Evolutionary conservation across 2,329 filamentous ascomycete species (phyloP), one percentile per base, ranked within the genome.

Genomic region (Phaeosphaeria sp.): DNA sequence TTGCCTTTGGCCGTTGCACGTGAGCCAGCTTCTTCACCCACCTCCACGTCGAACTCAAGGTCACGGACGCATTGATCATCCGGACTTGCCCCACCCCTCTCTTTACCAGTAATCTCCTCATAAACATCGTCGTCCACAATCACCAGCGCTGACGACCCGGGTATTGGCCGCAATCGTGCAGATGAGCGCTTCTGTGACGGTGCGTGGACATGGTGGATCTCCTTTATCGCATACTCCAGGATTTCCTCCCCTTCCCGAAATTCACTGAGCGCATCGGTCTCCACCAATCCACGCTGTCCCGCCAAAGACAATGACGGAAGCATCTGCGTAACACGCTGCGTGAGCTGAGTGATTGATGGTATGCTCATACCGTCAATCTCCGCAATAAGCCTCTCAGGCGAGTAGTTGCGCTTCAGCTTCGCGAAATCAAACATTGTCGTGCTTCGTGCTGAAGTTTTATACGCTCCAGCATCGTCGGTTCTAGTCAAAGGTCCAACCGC

Each of bases 361-460:
- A 83, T 78, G 4, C 77, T 78, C 21, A 83, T 66, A 27, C 77
- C 74, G 23, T 81, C 78, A 63, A 82, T 73, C 65, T 83, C 81
- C 43, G 72, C 73, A 23, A 82, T 71, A n/a, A 64, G 49, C 48
- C 36, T 52, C 39, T 79, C 72, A 15, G 78, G 76, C 6, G 79
- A 80, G n/a, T 76, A 68, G 7, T 77, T 71, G 33, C 75, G 72
- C 55, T 64, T 64, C 50, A 54, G 52, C 7, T 54, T 62, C 48
- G 63, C 42, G 49, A 69, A 36, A 39, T 54, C 53, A 15, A 36
- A 36, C 30, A 36, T 36, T 36, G 30, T 11, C 13, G 30, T 36
- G 30, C 30, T 13, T 11, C 30, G 7, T 36, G 30, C 30, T 36
- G 30, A 36, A 3, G 3, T 36, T 36, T 36, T 11, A 15, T 7